Percentiles rank a stretch among this genome's conserved stretches.
Evolutionary conservation across 108 stramenopile species (phyloP).

Genomic region (Cyclotella choctawhatcheeana): DNA sequence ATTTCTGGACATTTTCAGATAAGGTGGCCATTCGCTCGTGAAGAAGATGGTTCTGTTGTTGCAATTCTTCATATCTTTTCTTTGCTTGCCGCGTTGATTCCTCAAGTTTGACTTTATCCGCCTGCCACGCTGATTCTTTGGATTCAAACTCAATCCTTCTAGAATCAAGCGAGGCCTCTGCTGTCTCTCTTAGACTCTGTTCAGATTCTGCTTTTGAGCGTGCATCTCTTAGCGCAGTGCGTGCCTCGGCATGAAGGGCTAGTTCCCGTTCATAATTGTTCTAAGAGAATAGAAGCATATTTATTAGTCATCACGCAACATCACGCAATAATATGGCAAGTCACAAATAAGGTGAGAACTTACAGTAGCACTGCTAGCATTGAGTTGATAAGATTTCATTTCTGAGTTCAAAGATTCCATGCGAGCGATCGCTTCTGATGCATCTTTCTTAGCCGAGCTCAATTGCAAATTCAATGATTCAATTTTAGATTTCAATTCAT

Average conservation of each 20-base stretch:
- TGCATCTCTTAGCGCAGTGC: constrained; percentile 68
- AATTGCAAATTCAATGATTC: constrained; percentile 53
- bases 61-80: constrained; percentile 59
- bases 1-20: constrained; percentile 64
- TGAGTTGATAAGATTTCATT: constrained; percentile 55
- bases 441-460: constrained; percentile 55
- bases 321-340: background rate
- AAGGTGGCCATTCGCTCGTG: constrained; percentile 81
- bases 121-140: constrained; percentile 49
- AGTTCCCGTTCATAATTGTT: constrained; percentile 88
- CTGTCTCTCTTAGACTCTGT: constrained; percentile 49
- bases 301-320: background rate
- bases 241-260: constrained; percentile 74
- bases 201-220: constrained; percentile 67
- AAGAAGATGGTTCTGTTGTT: constrained; percentile 76
- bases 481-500: constrained; percentile 62
- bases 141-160: constrained; percentile 59
- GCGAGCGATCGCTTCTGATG: constrained; percentile 51
- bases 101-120: constrained; percentile 61
- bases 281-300: constrained; percentile 19
- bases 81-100: constrained; percentile 56
- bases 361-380: constrained; percentile 46
- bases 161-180: constrained; percentile 54
- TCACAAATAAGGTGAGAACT: background rate
- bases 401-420: constrained; percentile 59